Base-by-base conservation (phyloP, 2,329 filamentous ascomycete species). In the Curvularia eragrostidis region DNA sequence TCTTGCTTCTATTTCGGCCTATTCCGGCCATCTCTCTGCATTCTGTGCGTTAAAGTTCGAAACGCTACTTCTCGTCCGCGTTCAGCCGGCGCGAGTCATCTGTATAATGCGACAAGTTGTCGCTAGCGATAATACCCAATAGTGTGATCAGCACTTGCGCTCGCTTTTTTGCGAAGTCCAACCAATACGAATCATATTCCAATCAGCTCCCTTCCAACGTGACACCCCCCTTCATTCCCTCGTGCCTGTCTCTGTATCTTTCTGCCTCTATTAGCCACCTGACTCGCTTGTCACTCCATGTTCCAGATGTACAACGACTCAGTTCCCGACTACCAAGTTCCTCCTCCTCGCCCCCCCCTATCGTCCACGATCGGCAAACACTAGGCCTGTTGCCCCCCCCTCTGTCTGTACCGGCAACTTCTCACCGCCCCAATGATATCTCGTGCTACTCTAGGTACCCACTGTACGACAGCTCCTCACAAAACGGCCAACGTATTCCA, bases 111-210 rank as follows among this genome's bases (percentile, higher is more conserved):
- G 58, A 58, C 51, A 30, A 30, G 28, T 30, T 36, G 48, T 53
- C 42, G 47, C 36, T 44, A 34, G 50, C 48, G 39, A 60, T 62
- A 62, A 58, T 62, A 60, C 57, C 60, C 60, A 48, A 42, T 30
- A 50, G 57, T 62, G 60, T 49, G 12, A 57, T 41, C 34, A 60
- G 50, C 54, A 60, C 46, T 48, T 36, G 46, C 54, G 51, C 28
- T 21, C 44, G 38, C 46, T 41, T 24, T 32, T 28, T 28, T 18
- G 44, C 50, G 30, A 58, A 46, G 50, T 51, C 28, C 13, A 34
- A 54, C n/a, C 48, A 46, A 54, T 26, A 54, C 44, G 41, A 54
- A 23, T 21, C 38, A 34, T 26, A 39, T 46, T 36, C 28, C 38
- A 36, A 48, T 48, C 42, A 38, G 18, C 19, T 49, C 18, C 23